These are phyloP conservation scores for Phycomyces blakesleeanus DNA, from an alignment of 192 early-diverging fungal species.

Conservation along the genomic window DNA sequence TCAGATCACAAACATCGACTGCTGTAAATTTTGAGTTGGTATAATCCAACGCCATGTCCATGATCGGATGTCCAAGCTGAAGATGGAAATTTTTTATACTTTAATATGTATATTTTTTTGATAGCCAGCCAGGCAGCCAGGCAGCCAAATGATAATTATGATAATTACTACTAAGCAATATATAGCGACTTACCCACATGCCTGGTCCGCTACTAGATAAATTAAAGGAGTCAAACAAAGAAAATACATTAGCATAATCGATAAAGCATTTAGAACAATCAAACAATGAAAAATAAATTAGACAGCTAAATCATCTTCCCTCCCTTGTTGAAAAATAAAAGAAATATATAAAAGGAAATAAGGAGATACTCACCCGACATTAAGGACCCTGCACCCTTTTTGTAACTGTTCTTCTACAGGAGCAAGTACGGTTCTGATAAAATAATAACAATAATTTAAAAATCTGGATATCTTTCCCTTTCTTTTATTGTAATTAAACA, in stretches of 20 bases:
- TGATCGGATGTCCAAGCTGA: conserved; percentile 19
- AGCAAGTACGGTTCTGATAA: conserved; percentile 17
- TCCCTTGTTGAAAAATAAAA: too few species aligned
- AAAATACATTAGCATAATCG: too few species aligned
- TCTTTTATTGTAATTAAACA: too few species aligned
- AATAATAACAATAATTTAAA: too few species aligned
- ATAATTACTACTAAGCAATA: too few species aligned
- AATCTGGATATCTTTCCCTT: too few species aligned
- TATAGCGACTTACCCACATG: conserved; percentile 26
- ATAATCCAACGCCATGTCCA: conserved; percentile 34
- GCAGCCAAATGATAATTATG: too few species aligned
- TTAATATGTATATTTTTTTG: background rate
- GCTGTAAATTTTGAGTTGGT: conserved; percentile 11
- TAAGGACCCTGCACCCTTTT: conserved; percentile 20
- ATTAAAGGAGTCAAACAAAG: background rate
- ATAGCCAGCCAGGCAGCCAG: too few species aligned
- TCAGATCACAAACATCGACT: conserved; percentile 19
- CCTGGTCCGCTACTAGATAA: conserved; percentile 21
- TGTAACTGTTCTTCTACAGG: conserved; percentile 22
- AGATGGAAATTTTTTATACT: background rate
- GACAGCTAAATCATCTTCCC: too few species aligned
- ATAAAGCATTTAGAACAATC: too few species aligned
- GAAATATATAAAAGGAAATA: background rate
- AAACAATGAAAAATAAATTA: too few species aligned
- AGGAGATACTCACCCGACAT: conserved; percentile 21